These are phyloP conservation scores for Funneliformis geosporum DNA, from an alignment of 192 early-diverging fungal species.

Conservation along the genomic window DNA sequence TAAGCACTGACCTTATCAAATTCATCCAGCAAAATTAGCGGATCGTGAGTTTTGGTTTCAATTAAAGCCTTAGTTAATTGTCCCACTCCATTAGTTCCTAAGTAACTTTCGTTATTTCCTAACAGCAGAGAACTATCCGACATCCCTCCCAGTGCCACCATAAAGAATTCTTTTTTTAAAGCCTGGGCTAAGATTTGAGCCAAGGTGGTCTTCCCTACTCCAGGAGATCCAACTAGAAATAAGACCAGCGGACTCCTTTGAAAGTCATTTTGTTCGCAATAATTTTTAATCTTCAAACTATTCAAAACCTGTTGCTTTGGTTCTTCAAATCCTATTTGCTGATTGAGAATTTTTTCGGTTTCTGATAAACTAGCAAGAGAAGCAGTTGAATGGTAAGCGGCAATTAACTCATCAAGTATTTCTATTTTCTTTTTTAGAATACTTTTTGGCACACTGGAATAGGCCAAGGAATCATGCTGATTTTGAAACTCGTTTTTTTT, in stretches of 20 bases:
- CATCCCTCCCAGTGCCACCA: background rate
- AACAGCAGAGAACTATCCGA: background rate
- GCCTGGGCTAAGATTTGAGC: slow-evolving; percentile 18
- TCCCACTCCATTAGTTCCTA: too few species aligned
- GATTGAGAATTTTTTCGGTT: background rate
- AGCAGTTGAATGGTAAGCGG: background rate
- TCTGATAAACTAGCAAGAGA: background rate
- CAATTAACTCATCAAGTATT: slow-evolving; percentile 14
- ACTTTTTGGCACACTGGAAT: background rate
- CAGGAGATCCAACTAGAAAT: background rate
- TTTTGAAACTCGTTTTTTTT: slow-evolving; percentile 6
- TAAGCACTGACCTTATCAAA: slow-evolving; percentile 14
- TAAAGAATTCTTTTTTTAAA: slow-evolving; percentile 6
- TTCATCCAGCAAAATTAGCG: slow-evolving; percentile 7
- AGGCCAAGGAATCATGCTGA: too few species aligned
- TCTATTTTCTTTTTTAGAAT: background rate
- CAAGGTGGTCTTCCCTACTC: slow-evolving; percentile 5
- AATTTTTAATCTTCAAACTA: background rate
- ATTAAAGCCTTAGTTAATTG: background rate
- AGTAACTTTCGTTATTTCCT: background rate
- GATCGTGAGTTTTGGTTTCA: background rate
- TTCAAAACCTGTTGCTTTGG: background rate
- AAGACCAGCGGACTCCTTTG: background rate
- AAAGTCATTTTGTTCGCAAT: background rate
- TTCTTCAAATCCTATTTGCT: slow-evolving; percentile 11